Percentiles rank a stretch among this genome's conserved stretches.
These are phyloP conservation scores for Xylariaceae sp. DNA, from an alignment of 2,329 filamentous ascomycete species.

Conservation along the genomic window DNA sequence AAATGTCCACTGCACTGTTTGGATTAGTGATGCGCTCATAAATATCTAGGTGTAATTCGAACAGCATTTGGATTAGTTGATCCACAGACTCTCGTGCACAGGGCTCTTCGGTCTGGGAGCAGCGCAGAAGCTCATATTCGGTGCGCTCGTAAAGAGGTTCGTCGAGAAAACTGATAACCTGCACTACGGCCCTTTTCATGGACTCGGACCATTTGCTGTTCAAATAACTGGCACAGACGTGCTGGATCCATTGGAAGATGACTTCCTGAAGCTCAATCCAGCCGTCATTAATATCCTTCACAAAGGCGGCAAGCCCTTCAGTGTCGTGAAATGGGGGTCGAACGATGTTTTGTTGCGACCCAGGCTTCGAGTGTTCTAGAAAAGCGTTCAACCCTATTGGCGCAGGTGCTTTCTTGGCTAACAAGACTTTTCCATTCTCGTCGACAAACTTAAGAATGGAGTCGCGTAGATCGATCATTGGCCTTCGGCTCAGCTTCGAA, in stretches of 20 bases:
- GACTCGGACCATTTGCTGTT: slow-evolving; percentile 54
- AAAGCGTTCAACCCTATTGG: slow-evolving; percentile 57
- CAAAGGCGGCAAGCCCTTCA: slow-evolving; percentile 50
- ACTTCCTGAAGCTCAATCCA: slow-evolving; percentile 56
- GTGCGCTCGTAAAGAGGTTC: slow-evolving; percentile 47
- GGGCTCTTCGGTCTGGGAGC: slow-evolving; percentile 11
- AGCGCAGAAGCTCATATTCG: slow-evolving; percentile 37
- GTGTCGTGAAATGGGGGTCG: slow-evolving; percentile 49
- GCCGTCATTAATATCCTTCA: slow-evolving; percentile 42
- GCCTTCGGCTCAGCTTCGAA: slow-evolving; percentile 43
- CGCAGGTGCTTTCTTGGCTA: slow-evolving; percentile 50
- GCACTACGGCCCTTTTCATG: slow-evolving; percentile 54
- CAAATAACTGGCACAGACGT: slow-evolving; percentile 48
- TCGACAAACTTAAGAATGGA: slow-evolving; percentile 49
- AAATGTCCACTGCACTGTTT: slow-evolving; percentile 49
- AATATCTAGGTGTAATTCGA: slow-evolving; percentile 59
- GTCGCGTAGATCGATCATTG: slow-evolving; percentile 47
- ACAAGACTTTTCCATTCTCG: slow-evolving; percentile 49
- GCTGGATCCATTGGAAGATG: slow-evolving; percentile 54
- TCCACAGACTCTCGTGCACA: slow-evolving; percentile 36
- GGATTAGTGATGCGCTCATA: slow-evolving; percentile 57
- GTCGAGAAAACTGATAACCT: slow-evolving; percentile 53
- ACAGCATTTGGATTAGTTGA: slow-evolving; percentile 52
- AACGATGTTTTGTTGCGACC: slow-evolving; percentile 46
- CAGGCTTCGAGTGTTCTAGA: slow-evolving; percentile 58